Evolutionary conservation across 495 filamentous ascomycete species (phyloP), one percentile per base, ranked within the genome.

Genomic region (Aspergillus conjunctus): DNA sequence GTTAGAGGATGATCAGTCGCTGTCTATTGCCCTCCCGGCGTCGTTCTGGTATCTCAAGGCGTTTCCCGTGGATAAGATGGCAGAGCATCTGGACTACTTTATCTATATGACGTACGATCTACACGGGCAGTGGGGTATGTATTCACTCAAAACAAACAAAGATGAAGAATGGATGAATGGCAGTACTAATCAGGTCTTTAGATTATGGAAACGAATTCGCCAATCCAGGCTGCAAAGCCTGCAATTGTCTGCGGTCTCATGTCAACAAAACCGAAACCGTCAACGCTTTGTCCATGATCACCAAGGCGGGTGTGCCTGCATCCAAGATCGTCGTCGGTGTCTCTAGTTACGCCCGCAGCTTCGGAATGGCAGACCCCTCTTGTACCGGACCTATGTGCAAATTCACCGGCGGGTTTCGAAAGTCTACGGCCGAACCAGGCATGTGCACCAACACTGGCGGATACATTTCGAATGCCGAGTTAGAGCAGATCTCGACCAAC

Each of bases 71-170:
- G 43, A n/a, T 20, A n/a, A 20, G 15, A 46, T 46, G 3, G 18
- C 15, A 17, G 15, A 17, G 3, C 15, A 17, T 3, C 14, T 46
- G 30, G 31, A 34, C 51, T 53, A 53, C 26, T 53, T 33, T 34
- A 22, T 56, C 43, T 46, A 46, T 20, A 56, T 56, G 54, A 56
- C 54, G 17, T 56, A 56, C 30, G 54, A 56, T 21, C 39, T 56
- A 1, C 54, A 56, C 30, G 54, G 54, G 6, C 54, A 56, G n/a
- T 56, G 54, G 54, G 54, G 37, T 41, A 41, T 11, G 37, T 41
- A 1, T 11, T 4, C n/a, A n/a, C n/a, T n/a, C n/a, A n/a, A n/a
- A n/a, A n/a, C n/a, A n/a, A n/a, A n/a, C n/a, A n/a, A n/a, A n/a
- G n/a, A n/a, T n/a, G n/a, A n/a, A n/a, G n/a, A n/a, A n/a, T n/a